Evolutionary conservation across 106 monocot species (phyloP).

Genomic region (Allium cepa): DNA sequence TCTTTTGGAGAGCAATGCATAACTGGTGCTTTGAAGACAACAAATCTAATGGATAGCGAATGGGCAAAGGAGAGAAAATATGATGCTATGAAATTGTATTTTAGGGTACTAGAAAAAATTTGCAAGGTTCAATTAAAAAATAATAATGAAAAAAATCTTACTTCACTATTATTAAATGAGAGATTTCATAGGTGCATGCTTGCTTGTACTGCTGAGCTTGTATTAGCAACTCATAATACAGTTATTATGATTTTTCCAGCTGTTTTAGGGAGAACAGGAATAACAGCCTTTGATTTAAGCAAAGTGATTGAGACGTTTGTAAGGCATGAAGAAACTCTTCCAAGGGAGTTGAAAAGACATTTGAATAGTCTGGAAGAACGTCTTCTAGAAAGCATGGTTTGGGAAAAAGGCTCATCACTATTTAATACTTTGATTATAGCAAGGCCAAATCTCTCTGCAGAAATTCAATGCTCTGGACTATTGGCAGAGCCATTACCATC

Average conservation of each 20-base stretch:
- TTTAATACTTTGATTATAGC: constrained; percentile 89
- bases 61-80: constrained; percentile 90
- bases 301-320: constrained; percentile 94
- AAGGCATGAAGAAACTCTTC: constrained; percentile 92
- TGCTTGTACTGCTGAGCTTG: constrained; percentile 90
- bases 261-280: constrained; percentile 77
- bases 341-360: constrained; percentile 95
- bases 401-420: constrained; percentile 91
- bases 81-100: constrained; percentile 87
- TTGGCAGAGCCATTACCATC: constrained; percentile 95
- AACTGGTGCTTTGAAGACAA: constrained; percentile 44
- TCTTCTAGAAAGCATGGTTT: constrained; percentile 82
- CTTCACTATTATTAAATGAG: constrained; percentile 71
- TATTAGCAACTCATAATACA: constrained; percentile 90
- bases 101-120: constrained; percentile 78
- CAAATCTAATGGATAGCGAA: constrained; percentile 53
- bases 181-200: constrained; percentile 95
- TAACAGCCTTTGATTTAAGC: constrained; percentile 97
- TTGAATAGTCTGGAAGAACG: constrained; percentile 90
- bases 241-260: constrained; percentile 98
- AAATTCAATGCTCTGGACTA: constrained; percentile 60
- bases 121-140: constrained; percentile 72
- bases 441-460: constrained; percentile 53
- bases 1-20: constrained; percentile 41
- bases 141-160: constrained; percentile 57